A percentile compares a stretch with the other conserved stretches of the same genome.
phyloP scores from a whole-genome alignment of 2,329 filamentous ascomycete genomes.

The Furcasterigmium sp. region DNA sequence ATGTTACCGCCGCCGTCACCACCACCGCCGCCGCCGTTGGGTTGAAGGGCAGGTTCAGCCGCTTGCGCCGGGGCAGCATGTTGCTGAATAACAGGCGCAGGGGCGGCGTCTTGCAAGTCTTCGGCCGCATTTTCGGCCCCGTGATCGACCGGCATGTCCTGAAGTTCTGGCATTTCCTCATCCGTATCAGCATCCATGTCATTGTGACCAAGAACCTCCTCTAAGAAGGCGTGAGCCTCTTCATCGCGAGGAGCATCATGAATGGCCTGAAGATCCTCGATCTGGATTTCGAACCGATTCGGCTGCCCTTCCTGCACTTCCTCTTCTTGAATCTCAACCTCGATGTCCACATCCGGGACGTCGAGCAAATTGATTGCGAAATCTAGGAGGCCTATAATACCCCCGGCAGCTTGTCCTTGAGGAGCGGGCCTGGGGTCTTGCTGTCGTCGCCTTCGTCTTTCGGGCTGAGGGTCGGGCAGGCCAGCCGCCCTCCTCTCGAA shows the following conservation, averaged over 20 bases:
- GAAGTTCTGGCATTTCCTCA: not conserved
- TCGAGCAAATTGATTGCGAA: constrained; percentile 14
- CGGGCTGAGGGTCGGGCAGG: constrained; percentile 16
- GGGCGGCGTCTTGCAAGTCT: constrained; percentile 10
- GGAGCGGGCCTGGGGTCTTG: constrained; percentile 1
- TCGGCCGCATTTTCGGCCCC: constrained; percentile 29
- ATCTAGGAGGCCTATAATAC: constrained; percentile 16
- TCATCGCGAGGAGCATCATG: constrained; percentile 31
- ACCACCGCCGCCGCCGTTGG: too few relatives aligned
- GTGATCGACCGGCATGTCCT: not conserved
- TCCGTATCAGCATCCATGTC: constrained; percentile 10
- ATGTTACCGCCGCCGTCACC: constrained; percentile 13
- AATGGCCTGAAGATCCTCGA: constrained; percentile 2
- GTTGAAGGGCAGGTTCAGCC: constrained; percentile 8
- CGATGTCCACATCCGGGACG: constrained; percentile 15
- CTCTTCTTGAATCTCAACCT: constrained; percentile 10
- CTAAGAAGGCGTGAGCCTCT: constrained; percentile 9
- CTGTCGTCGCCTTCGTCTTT: not conserved
- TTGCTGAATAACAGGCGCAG: constrained; percentile 6
- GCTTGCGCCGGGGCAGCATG: constrained; percentile 8
- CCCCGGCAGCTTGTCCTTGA: constrained; percentile 9
- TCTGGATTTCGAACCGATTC: not conserved
- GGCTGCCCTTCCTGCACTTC: constrained; percentile 31
- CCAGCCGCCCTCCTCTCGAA: constrained; percentile 43
- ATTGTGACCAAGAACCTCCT: constrained; percentile 16